These are phyloP conservation scores for Grosmannia serpens DNA, from an alignment of 2,329 filamentous ascomycete species.

Conservation along the genomic window DNA sequence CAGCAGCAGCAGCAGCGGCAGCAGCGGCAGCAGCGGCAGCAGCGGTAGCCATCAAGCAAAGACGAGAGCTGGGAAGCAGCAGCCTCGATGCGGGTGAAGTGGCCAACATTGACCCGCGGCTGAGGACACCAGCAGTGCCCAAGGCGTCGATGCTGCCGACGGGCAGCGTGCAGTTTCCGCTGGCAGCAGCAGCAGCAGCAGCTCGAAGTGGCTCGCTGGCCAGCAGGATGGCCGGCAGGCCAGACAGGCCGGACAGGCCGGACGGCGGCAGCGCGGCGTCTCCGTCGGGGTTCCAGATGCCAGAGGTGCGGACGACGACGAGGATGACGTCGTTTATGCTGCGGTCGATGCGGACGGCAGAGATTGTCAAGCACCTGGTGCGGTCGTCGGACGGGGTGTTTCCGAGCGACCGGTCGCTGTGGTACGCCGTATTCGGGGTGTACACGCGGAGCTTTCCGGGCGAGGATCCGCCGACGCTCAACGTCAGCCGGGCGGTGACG, in stretches of 20 bases:
- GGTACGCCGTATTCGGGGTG: constrained; percentile 32
- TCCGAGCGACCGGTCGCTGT: constrained; percentile 37
- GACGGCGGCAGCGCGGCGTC: neutral
- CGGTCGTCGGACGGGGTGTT: constrained; percentile 33
- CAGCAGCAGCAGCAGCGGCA: neutral
- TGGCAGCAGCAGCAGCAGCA: neutral
- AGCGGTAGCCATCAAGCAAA: neutral
- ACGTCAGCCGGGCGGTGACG: constrained; percentile 26
- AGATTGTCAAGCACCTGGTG: constrained; percentile 30
- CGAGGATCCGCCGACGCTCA: constrained; percentile 28
- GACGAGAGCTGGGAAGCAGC: neutral
- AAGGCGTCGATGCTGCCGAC: constrained; percentile 1
- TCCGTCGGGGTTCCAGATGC: neutral
- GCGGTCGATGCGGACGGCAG: constrained; percentile 21
- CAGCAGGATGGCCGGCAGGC: neutral
- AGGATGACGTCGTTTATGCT: constrained; percentile 4
- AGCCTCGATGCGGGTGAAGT: neutral
- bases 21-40: neutral
- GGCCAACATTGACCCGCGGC: neutral
- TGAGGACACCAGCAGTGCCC: neutral
- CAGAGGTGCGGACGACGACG: neutral
- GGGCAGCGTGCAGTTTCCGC: neutral
- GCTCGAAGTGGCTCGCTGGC: neutral
- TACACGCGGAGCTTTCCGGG: constrained; percentile 31
- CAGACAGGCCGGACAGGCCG: neutral